phyloP scores from a whole-genome alignment of 352 stramenopile species.

The Globisporangium solare region DNA sequence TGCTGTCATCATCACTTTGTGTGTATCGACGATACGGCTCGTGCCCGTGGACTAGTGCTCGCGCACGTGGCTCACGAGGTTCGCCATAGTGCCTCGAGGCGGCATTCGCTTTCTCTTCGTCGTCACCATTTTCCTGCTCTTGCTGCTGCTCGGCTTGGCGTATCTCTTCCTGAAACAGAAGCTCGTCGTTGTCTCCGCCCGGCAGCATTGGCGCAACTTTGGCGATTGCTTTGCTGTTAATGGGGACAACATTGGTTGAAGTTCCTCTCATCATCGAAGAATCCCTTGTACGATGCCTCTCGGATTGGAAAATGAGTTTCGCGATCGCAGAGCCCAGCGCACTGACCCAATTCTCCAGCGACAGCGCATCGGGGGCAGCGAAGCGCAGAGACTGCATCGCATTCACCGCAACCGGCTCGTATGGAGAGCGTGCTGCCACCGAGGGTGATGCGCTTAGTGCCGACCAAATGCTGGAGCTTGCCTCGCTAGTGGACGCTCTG shows the following conservation, averaged over 20 bases:
- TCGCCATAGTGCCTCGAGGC: no score
- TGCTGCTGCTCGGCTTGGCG: conserved; percentile 11
- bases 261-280: conserved; percentile 8
- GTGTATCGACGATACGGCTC: not conserved
- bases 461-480: conserved; percentile 9
- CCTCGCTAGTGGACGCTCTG: conserved; percentile 4
- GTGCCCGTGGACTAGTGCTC: not conserved
- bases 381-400: conserved; percentile 31
- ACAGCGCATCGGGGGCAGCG: conserved; percentile 23
- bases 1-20: conserved; percentile 13
- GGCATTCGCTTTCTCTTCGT: conserved; percentile 7
- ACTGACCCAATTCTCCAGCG: conserved; percentile 44
- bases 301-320: conserved; percentile 30
- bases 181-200: conserved; percentile 1
- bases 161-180: conserved; percentile 14
- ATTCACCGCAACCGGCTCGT: not conserved
- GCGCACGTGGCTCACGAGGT: no score
- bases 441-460: not conserved
- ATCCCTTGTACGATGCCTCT: no score
- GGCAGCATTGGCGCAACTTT: conserved; percentile 14
- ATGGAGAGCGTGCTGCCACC: not conserved
- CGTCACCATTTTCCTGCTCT: conserved; percentile 1
- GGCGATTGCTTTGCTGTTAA: not conserved
- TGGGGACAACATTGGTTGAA: conserved; percentile 17
- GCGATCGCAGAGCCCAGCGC: conserved; percentile 43